phyloP scores from a whole-genome alignment of 805 yeast species.

The Wickerhamomyces canadensis region DNA sequence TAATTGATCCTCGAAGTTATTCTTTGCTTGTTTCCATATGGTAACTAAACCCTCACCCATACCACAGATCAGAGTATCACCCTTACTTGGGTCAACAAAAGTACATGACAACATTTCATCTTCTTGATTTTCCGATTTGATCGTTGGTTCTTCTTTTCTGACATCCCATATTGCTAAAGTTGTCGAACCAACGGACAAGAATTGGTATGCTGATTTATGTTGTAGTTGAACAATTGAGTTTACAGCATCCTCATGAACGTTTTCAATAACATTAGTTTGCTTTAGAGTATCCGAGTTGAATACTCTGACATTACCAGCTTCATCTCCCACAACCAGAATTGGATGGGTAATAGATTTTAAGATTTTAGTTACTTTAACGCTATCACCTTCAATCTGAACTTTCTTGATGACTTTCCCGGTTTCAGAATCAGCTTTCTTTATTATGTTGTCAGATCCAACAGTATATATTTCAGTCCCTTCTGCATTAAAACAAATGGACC shows the following conservation, averaged over 20 bases:
- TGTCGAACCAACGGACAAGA: constrained; percentile 76
- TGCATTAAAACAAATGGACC: constrained; percentile 60
- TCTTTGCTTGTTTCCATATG: constrained; percentile 72
- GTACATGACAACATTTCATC: constrained; percentile 83
- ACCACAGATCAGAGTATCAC: constrained; percentile 67
- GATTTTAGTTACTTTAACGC: constrained; percentile 27
- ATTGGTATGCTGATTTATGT: constrained; percentile 70
- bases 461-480: constrained; percentile 51
- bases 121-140: constrained; percentile 82
- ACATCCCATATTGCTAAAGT: constrained; percentile 74
- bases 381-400: constrained; percentile 20
- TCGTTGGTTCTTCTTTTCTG: constrained; percentile 44
- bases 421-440: constrained; percentile 65
- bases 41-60: constrained; percentile 91
- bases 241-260: constrained; percentile 72
- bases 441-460: constrained; percentile 72
- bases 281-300: constrained; percentile 50
- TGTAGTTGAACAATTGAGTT: constrained; percentile 69
- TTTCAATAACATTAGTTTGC: constrained; percentile 41
- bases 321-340: constrained; percentile 54
- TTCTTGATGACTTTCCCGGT: constrained; percentile 76
- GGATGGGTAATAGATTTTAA: constrained; percentile 30
- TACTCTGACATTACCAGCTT: constrained; percentile 61
- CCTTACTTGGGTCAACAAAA: constrained; percentile 57
- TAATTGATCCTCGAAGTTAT: constrained; percentile 70